Base-by-base conservation (phyloP, 495 filamentous ascomycete species). In the Podospora pseudopauciseta region DNA sequence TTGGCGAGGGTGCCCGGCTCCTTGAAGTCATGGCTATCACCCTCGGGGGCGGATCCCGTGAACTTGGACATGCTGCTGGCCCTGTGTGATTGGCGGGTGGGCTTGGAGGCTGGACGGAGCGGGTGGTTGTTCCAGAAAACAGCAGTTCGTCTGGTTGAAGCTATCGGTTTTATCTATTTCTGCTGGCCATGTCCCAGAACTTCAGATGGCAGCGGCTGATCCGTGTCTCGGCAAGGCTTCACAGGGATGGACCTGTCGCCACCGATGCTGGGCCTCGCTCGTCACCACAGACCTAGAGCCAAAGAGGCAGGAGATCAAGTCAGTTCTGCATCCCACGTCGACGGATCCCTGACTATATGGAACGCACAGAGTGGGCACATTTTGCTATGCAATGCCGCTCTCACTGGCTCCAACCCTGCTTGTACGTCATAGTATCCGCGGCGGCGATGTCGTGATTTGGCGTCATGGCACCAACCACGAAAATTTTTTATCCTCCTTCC, bases 401-500 rank as follows among this genome's bases (percentile, higher is more conserved):
- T 4, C 19, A 44, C 55, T 66, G 64, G 68, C 56, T 65, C 56
- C 63, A 28, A 55, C 27, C 44, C 11, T 20, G 58, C 58, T 44
- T 66, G 62, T 63, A 39, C 54, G 68, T 61, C 68, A 60, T 34
- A 20, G 9, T 64, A 18, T 56, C 54, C 16, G 23, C 30, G 19
- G 6, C 19, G 7, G 23, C 19, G 20, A 70, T 70, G 65, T 70
- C 68, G 68, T 70, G 65, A 67, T 67, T 58, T 70, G 68, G 60
- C 68, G 68, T 67, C 65, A 70, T 70, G 61, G 30, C 53, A 6
- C 23, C 27, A 55, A 4, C 18, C 18, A 20, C 20, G 27, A 64
- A 59, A 69, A 55, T 0, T 69, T 69, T 69, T 49, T 13, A 49
- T 49, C 39, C 9, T 49, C 39, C 39, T 49, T 49, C 39, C 67